Percentiles rank a stretch among this genome's conserved stretches.
Conservation (phyloP, 2,329 filamentous ascomycete species). For the Malbranchea zuffiana region DNA sequence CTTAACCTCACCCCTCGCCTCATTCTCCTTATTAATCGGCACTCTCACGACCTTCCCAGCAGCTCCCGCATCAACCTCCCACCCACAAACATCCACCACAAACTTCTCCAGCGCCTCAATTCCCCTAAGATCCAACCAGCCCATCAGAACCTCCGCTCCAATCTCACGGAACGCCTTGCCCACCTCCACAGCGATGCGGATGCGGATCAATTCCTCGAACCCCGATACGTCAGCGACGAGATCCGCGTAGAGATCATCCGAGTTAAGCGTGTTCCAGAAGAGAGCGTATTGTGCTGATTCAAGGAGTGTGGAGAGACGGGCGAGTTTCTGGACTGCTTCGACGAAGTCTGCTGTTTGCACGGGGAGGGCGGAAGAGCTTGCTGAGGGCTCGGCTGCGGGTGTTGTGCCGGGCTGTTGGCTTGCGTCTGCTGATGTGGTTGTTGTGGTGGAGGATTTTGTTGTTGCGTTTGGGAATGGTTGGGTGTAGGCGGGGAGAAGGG, state of each 20-base stretch:
- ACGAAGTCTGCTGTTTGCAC: slow-evolving; percentile 46
- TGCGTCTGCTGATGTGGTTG: slow-evolving; percentile 34
- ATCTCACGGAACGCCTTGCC: slow-evolving; percentile 70
- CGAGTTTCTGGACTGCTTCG: slow-evolving; percentile 84
- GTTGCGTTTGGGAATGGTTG: slow-evolving; percentile 50
- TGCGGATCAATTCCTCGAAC: slow-evolving; percentile 87
- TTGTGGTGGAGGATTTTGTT: slow-evolving; percentile 40
- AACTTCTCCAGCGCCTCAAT: slow-evolving; percentile 63
- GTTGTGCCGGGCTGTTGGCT: too few relatives aligned
- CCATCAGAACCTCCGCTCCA: slow-evolving; percentile 55
- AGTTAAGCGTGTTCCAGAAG: slow-evolving; percentile 90
- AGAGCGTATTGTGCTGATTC: slow-evolving; percentile 78
- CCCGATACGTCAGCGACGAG: slow-evolving; percentile 86
- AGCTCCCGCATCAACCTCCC: slow-evolving; percentile 53
- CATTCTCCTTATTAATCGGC: slow-evolving; percentile 90
- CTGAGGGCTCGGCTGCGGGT: too few relatives aligned
- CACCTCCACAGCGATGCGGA: slow-evolving; percentile 79
- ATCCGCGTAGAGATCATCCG: slow-evolving; percentile 91
- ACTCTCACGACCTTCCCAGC: slow-evolving; percentile 51
- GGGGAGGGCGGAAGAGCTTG: too few relatives aligned
- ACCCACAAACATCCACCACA: slow-evolving; percentile 73
- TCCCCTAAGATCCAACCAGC: slow-evolving; percentile 60
- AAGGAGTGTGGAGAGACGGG: slow-evolving; percentile 72
- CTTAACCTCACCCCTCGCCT: slow-evolving; percentile 91
- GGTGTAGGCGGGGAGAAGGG: slow-evolving; percentile 79